Evolutionary conservation across 2,329 filamentous ascomycete species (phyloP).

Genomic region (Blastomyces percursus): DNA sequence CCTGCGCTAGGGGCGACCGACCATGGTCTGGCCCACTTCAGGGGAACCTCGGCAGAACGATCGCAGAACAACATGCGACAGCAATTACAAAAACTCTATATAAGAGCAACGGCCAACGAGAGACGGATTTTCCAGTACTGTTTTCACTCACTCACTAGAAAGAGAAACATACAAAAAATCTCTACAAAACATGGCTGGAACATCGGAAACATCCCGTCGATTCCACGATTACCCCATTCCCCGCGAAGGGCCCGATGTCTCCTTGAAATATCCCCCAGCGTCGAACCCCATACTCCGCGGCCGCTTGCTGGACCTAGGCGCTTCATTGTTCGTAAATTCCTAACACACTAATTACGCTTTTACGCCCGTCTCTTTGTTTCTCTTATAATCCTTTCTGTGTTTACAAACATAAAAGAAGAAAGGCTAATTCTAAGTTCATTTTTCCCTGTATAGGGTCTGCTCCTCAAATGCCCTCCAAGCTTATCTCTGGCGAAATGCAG

Average conservation of each 20-base stretch:
- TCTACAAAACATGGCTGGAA: neutral
- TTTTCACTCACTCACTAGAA: neutral
- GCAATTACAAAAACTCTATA: neutral
- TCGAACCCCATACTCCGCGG: conserved; percentile 63
- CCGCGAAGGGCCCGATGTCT: conserved; percentile 30
- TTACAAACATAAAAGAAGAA: neutral
- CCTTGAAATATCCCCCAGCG: conserved; percentile 41
- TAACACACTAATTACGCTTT: neutral
- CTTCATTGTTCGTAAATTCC: conserved; percentile 45
- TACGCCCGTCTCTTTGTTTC: neutral
- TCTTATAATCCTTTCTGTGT: too few species aligned
- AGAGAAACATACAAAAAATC: neutral
- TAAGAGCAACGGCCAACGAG: neutral
- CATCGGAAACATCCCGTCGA: neutral
- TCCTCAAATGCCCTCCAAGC: conserved; percentile 51
- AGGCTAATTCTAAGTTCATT: neutral
- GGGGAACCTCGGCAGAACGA: neutral
- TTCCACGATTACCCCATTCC: conserved; percentile 31
- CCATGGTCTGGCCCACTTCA: too few species aligned
- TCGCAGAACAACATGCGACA: neutral
- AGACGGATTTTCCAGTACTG: too few species aligned
- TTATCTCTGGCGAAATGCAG: conserved; percentile 60
- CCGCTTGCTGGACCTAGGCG: conserved; percentile 49
- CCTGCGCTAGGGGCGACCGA: too few species aligned
- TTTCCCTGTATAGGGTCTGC: conserved; percentile 38